phyloP scores from a whole-genome alignment of 305 asterid species.

The Fraxinus latifolia region DNA sequence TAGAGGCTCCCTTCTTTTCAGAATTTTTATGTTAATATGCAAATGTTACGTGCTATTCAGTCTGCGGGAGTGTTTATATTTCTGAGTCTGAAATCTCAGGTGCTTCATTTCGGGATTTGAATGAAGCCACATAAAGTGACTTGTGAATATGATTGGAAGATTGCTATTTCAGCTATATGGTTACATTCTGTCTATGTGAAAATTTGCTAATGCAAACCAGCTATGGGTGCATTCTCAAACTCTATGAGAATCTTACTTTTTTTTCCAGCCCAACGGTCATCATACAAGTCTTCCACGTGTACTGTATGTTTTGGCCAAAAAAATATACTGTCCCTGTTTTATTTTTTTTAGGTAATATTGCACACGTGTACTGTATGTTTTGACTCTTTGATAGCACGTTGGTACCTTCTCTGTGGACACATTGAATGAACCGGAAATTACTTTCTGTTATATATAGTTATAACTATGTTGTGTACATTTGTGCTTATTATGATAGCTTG shows the following conservation, averaged over 20 bases:
- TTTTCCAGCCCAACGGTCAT: neutral
- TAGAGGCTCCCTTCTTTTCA: neutral
- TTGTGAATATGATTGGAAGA: neutral
- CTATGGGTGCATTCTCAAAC: neutral
- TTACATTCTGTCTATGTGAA: neutral
- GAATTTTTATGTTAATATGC: neutral
- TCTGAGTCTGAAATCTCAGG: neutral
- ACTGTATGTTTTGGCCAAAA: slow-evolving; percentile 4
- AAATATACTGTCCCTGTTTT: neutral
- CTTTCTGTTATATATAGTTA: neutral
- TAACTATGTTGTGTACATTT: neutral
- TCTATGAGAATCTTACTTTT: neutral
- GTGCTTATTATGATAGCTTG: neutral
- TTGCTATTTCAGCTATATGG: neutral
- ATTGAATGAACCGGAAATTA: neutral
- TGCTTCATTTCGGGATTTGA: neutral
- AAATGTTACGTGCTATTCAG: neutral
- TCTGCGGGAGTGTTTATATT: neutral
- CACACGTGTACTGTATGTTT: neutral
- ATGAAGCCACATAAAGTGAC: neutral
- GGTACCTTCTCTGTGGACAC: neutral
- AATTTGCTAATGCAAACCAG: neutral
- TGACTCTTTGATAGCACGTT: neutral
- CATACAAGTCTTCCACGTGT: neutral
- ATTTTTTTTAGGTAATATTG: neutral